Evolutionary conservation across 768 basidiomycete genomes (phyloP).

Genomic region (Russula compacta): DNA sequence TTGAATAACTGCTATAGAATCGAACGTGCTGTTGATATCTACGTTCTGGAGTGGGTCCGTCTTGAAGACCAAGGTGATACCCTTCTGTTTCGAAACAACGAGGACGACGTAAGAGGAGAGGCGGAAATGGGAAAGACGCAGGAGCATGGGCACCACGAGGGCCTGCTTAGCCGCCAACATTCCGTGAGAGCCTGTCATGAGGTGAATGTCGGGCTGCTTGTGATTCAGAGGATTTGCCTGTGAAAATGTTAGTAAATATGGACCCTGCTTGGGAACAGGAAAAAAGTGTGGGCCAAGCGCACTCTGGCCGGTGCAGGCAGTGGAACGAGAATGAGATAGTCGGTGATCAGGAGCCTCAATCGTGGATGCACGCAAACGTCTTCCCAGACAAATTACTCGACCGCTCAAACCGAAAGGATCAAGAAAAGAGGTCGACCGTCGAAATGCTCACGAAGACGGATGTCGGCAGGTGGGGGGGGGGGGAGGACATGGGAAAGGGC

Average conservation of each 20-base stretch:
- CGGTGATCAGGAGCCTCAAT: neutral
- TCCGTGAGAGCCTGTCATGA: constrained; percentile 72
- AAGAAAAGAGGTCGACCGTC: neutral
- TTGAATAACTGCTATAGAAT: constrained; percentile 95
- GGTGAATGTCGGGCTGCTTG: constrained; percentile 82
- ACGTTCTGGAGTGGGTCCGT: constrained; percentile 98
- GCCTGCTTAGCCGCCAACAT: constrained; percentile 94
- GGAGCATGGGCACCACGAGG: constrained; percentile 94
- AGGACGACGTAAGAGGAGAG: constrained; percentile 95
- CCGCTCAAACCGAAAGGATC: neutral
- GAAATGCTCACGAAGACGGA: neutral
- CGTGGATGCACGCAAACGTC: too few relatives aligned
- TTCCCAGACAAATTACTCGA: too few relatives aligned
- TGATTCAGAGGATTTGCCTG: constrained; percentile 94
- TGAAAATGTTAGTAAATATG: neutral
- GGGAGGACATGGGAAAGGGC: neutral
- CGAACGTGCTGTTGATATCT: constrained; percentile 95
- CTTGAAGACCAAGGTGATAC: constrained; percentile 98
- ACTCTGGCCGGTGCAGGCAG: neutral
- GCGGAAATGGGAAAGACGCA: constrained; percentile 91
- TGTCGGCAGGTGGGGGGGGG: neutral
- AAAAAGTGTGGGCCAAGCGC: neutral
- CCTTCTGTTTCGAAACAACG: constrained; percentile 94
- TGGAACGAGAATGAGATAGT: neutral
- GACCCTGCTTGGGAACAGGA: neutral